Conservation (phyloP, 805 yeast species). For the Yamadazyma sp. region DNA sequence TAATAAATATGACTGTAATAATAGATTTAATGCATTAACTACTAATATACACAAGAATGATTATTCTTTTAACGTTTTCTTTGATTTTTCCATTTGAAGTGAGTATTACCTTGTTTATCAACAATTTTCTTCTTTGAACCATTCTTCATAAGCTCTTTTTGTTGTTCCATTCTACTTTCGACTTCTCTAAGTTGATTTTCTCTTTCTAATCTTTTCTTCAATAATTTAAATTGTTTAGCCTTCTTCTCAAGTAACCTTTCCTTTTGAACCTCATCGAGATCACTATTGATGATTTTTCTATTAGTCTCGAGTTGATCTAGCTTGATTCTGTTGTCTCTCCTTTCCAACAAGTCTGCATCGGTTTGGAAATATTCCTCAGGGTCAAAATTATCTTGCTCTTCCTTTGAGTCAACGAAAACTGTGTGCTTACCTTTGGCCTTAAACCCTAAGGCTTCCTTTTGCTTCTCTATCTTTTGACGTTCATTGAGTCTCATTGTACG, state of each 20-base stretch:
- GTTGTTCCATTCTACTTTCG: conserved; percentile 69
- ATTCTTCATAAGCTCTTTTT: conserved; percentile 81
- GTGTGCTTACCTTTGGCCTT: conserved; percentile 73
- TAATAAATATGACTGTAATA: too few species aligned
- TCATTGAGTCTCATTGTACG: conserved; percentile 75
- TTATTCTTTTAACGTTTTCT: conserved; percentile 46
- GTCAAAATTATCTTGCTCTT: conserved; percentile 54
- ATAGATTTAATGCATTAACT: not conserved
- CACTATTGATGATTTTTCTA: conserved; percentile 24
- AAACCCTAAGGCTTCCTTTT: conserved; percentile 47
- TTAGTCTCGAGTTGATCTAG: conserved; percentile 53
- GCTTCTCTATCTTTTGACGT: conserved; percentile 57
- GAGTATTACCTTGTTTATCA: conserved; percentile 61
- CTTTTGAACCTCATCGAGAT: conserved; percentile 24
- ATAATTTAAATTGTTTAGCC: conserved; percentile 54
- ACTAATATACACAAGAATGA: conserved; percentile 1
- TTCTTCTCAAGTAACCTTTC: conserved; percentile 49
- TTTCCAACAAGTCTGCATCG: conserved; percentile 55
- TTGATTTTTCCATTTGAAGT: conserved; percentile 82
- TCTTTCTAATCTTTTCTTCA: conserved; percentile 67
- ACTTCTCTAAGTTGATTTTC: conserved; percentile 65
- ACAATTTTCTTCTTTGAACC: conserved; percentile 80
- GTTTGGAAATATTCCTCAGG: conserved; percentile 71
- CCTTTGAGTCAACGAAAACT: conserved; percentile 70
- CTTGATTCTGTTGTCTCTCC: conserved; percentile 71